These are phyloP conservation scores for Suillus subalutaceus DNA, from an alignment of 768 basidiomycete genomes.

Conservation along the genomic window DNA sequence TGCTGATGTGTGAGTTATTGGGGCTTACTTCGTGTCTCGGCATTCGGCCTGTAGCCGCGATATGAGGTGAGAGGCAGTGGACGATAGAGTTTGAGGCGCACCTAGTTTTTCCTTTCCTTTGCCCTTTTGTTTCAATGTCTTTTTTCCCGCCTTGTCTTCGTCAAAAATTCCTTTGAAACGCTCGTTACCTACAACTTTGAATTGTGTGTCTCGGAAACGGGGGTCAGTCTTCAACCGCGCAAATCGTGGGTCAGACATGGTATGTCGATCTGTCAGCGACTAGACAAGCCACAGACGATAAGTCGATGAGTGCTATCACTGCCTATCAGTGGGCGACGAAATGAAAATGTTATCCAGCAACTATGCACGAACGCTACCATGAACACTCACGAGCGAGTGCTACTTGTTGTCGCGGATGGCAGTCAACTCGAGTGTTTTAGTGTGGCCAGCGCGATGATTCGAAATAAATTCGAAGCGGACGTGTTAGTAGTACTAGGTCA, in stretches of 20 bases:
- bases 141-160: constrained; percentile 37
- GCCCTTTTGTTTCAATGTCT: constrained; percentile 37
- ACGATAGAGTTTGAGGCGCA: constrained; percentile 15
- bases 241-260: constrained; percentile 85
- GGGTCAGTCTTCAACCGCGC: constrained; percentile 88
- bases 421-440: background rate
- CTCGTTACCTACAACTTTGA: constrained; percentile 85
- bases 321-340: background rate
- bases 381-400: background rate
- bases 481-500: background rate
- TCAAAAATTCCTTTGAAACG: constrained; percentile 78
- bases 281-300: background rate
- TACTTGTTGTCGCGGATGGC: background rate
- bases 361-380: background rate
- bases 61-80: constrained; percentile 3
- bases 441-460: constrained; percentile 23
- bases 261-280: background rate
- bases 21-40: too few species aligned
- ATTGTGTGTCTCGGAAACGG: constrained; percentile 82
- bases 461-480: background rate
- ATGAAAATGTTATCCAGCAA: background rate
- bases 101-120: constrained; percentile 21
- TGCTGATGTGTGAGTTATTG: too few species aligned
- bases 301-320: background rate
- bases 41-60: constrained; percentile 45